Evolutionary conservation across 2,329 filamentous ascomycete genomes (phyloP).

Genomic region (Sarocladium kiliense): DNA sequence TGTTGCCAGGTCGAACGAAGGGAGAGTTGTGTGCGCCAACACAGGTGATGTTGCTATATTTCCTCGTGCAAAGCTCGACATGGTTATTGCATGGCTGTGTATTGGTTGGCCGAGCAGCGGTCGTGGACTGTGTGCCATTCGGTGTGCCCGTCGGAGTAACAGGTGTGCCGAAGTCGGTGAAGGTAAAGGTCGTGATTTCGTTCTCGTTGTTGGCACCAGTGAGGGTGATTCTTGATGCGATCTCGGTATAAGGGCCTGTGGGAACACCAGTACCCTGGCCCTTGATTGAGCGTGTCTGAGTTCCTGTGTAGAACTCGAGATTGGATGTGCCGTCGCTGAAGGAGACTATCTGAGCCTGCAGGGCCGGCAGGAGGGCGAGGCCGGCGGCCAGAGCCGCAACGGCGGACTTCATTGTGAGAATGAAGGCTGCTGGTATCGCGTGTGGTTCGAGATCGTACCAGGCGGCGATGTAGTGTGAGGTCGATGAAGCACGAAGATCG

Average conservation of each 20-base stretch:
- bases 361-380: constrained; percentile 16
- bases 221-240: constrained; percentile 37
- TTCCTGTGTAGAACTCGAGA: constrained; percentile 31
- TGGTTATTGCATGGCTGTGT: constrained; percentile 78
- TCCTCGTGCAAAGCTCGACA: constrained; percentile 68
- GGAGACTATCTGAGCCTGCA: constrained; percentile 16
- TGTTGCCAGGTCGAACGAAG: constrained; percentile 64
- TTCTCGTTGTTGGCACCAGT: constrained; percentile 27
- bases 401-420: neutral
- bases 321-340: constrained; percentile 24
- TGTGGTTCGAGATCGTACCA: neutral
- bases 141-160: constrained; percentile 38
- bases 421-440: neutral
- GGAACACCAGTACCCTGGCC: constrained; percentile 27
- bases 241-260: constrained; percentile 40
- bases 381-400: constrained; percentile 11
- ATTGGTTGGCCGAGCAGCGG: constrained; percentile 50
- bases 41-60: constrained; percentile 77
- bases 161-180: constrained; percentile 37
- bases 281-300: constrained; percentile 31
- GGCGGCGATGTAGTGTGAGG: neutral
- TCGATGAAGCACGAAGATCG: no score
- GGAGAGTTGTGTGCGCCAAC: constrained; percentile 78
- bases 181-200: constrained; percentile 22
- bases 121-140: constrained; percentile 1